Evolutionary conservation across 2,329 filamentous ascomycete species (phyloP).

Genomic region (Penicillium sp.): DNA sequence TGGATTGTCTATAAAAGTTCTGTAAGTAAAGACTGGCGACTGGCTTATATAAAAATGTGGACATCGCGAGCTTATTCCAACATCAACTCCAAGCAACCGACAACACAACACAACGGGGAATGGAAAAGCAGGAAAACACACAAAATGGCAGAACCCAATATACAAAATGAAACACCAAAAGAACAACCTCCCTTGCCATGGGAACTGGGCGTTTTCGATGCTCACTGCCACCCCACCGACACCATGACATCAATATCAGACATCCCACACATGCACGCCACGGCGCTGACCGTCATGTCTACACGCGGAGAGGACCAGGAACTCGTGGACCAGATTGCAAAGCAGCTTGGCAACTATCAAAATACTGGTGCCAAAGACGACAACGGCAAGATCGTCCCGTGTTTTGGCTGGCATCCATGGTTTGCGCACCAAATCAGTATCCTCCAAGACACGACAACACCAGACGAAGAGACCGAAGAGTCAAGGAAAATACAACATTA

Average conservation of each 20-base stretch:
- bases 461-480: slow-evolving; percentile 18
- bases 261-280: slow-evolving; percentile 56
- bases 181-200: slow-evolving; percentile 49
- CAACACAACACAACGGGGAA: not conserved
- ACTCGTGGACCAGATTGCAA: slow-evolving; percentile 51
- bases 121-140: not conserved
- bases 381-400: slow-evolving; percentile 46
- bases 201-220: slow-evolving; percentile 60
- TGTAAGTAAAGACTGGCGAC: no score
- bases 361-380: not conserved
- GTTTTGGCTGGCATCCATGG: slow-evolving; percentile 68
- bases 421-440: slow-evolving; percentile 60
- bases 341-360: slow-evolving; percentile 2
- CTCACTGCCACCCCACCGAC: slow-evolving; percentile 65
- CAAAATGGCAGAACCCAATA: not conserved
- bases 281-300: slow-evolving; percentile 59
- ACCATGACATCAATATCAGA: slow-evolving; percentile 54
- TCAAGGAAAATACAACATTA: slow-evolving; percentile 48
- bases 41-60: not conserved
- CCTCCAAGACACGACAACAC: slow-evolving; percentile 24
- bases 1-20: no score
- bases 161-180: not conserved
- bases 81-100: not conserved
- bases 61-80: not conserved
- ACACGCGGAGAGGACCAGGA: slow-evolving; percentile 60